These are phyloP conservation scores for Crucibulum laeve DNA, from an alignment of 768 basidiomycete species.

Conservation along the genomic window DNA sequence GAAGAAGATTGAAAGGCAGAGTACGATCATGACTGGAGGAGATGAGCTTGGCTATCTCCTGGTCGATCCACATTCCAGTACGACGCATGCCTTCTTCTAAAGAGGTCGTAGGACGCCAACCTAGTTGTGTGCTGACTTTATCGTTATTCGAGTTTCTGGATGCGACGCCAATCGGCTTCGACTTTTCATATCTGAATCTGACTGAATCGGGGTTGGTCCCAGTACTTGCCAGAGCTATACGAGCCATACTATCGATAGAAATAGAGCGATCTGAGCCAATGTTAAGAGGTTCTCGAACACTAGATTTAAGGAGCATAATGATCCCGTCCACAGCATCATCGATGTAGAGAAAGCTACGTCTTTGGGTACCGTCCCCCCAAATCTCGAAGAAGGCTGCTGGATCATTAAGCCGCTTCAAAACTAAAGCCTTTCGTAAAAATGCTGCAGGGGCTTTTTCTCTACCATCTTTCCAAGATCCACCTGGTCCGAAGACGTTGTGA, in stretches of 20 bases:
- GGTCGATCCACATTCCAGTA: slow-evolving; percentile 45
- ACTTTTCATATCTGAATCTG: slow-evolving; percentile 17
- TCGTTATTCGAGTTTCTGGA: slow-evolving; percentile 51
- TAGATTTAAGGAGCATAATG: slow-evolving; percentile 34
- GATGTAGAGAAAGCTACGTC: slow-evolving; percentile 53
- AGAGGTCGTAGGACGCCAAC: slow-evolving; percentile 37
- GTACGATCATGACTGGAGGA: not conserved
- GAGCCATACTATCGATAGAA: slow-evolving; percentile 36
- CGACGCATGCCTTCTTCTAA: slow-evolving; percentile 42
- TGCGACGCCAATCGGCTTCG: slow-evolving; percentile 40
- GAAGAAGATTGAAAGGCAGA: slow-evolving; percentile 17
- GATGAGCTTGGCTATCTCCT: slow-evolving; percentile 20
- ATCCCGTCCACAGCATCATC: slow-evolving; percentile 51
- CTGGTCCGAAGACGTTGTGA: slow-evolving; percentile 56
- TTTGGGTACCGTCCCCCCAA: slow-evolving; percentile 53
- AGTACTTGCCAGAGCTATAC: slow-evolving; percentile 29
- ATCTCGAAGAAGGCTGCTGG: slow-evolving; percentile 34
- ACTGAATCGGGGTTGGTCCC: slow-evolving; percentile 23
- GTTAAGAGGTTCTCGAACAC: slow-evolving; percentile 34
- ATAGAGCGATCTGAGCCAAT: slow-evolving; percentile 46
- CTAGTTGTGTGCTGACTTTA: slow-evolving; percentile 20
- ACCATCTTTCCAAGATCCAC: slow-evolving; percentile 48
- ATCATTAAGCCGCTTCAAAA: slow-evolving; percentile 16
- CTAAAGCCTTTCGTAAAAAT: slow-evolving; percentile 47
- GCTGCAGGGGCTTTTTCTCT: slow-evolving; percentile 59